Percentiles rank a stretch among this genome's conserved stretches.
These are phyloP conservation scores for Chrysophaeum taylorii DNA, from an alignment of 352 stramenopile species.

Conservation along the genomic window DNA sequence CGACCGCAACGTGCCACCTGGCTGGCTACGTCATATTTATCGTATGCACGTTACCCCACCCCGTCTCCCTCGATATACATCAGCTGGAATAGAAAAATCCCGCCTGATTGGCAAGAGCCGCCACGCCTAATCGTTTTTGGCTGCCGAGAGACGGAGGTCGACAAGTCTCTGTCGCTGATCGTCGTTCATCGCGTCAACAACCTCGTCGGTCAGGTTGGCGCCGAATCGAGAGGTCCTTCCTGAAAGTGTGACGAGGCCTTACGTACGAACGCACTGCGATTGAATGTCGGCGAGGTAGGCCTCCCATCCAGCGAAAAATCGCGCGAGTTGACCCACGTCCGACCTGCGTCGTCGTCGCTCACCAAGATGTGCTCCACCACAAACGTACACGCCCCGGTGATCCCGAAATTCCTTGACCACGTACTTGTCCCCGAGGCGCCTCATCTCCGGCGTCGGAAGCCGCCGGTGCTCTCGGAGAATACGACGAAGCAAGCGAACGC, in stretches of 20 bases:
- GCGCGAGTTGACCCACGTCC: too few relatives aligned
- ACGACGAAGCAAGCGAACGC: background rate
- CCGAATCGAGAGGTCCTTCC: background rate
- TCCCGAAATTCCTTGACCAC: background rate
- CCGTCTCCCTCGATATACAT: too few relatives aligned
- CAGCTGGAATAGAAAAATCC: too few relatives aligned
- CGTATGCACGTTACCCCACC: too few relatives aligned
- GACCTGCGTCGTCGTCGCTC: background rate
- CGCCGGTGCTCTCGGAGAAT: background rate
- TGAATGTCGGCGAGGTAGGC: background rate
- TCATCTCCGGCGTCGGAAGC: background rate
- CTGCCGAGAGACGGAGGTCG: too few relatives aligned
- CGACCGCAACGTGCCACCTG: too few relatives aligned
- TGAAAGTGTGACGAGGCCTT: too few relatives aligned
- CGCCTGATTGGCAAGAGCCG: too few relatives aligned
- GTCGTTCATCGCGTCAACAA: background rate
- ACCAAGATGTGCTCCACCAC: too few relatives aligned
- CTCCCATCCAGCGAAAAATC: background rate
- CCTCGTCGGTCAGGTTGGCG: background rate
- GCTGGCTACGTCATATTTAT: too few relatives aligned
- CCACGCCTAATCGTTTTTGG: too few relatives aligned
- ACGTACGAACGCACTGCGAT: background rate
- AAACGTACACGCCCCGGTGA: background rate
- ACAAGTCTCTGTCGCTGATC: background rate
- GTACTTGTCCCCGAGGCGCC: background rate